A percentile compares a stretch with the other conserved stretches of the same genome.
phyloP scores from a whole-genome alignment of 2,329 filamentous ascomycete species.

The Colletotrichum horii region DNA sequence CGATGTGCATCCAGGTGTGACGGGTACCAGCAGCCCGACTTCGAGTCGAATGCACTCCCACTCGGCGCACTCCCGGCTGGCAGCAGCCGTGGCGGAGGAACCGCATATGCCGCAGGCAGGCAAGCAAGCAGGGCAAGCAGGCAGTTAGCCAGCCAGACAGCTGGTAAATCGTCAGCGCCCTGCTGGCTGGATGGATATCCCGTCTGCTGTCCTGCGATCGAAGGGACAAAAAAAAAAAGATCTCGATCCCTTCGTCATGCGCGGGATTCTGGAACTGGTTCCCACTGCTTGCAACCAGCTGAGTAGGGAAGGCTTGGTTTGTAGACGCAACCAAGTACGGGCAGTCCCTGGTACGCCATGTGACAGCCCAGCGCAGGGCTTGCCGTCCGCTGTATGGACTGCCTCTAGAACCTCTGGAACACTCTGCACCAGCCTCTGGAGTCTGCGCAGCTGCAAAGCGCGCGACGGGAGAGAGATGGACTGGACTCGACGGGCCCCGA shows the following conservation, averaged over 20 bases:
- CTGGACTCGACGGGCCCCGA: neutral
- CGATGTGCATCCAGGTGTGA: neutral
- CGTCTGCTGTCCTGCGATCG: neutral
- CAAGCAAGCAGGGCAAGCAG: neutral
- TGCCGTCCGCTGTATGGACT: neutral
- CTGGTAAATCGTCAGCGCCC: neutral
- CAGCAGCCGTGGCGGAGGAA: neutral
- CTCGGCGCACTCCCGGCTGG: neutral
- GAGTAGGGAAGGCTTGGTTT: neutral
- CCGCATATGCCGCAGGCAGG: neutral
- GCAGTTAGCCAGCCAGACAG: neutral
- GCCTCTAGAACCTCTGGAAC: neutral
- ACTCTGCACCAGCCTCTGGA: neutral
- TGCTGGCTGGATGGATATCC: neutral
- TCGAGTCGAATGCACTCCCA: neutral
- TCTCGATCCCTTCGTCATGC: slow-evolving; percentile 7
- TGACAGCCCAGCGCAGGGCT: slow-evolving; percentile 4
- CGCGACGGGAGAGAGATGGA: neutral
- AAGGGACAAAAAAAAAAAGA: neutral
- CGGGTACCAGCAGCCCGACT: neutral
- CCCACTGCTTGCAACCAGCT: neutral
- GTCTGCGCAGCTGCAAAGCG: neutral
- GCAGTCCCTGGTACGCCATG: slow-evolving; percentile 11
- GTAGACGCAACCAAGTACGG: neutral
- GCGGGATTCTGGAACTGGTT: slow-evolving; percentile 3